Percentiles rank a stretch among this genome's conserved stretches.
phyloP scores from a whole-genome alignment of 2,329 filamentous ascomycete genomes.

The Aureobasidium lini region DNA sequence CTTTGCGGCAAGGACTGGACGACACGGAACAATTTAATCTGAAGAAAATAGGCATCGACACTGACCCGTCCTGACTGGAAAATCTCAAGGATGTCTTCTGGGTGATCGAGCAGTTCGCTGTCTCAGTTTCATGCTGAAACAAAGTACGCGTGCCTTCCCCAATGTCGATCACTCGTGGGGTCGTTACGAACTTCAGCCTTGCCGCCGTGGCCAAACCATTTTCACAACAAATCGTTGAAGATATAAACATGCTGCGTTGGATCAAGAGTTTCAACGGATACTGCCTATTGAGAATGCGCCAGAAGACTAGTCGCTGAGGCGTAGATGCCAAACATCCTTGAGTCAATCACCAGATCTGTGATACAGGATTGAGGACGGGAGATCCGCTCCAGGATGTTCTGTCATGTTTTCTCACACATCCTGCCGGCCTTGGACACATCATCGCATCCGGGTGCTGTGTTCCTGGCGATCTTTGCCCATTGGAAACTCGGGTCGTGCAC shows the following conservation, averaged over 20 bases:
- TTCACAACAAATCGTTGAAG: neutral
- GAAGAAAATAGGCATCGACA: slow-evolving; percentile 11
- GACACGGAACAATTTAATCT: neutral
- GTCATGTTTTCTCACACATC: neutral
- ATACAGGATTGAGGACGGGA: neutral
- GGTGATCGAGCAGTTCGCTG: slow-evolving; percentile 6
- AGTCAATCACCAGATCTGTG: neutral
- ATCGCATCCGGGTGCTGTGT: neutral
- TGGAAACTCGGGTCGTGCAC: slow-evolving; percentile 3
- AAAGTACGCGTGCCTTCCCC: slow-evolving; percentile 1
- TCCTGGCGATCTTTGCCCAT: slow-evolving; percentile 8
- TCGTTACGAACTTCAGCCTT: neutral
- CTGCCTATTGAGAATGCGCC: no score
- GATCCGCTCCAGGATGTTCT: neutral
- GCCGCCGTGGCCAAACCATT: neutral
- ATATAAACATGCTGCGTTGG: neutral
- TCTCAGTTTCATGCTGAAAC: slow-evolving; percentile 1
- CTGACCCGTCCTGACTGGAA: neutral
- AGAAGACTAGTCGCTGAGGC: neutral
- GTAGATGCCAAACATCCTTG: no score
- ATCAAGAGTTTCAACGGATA: no score
- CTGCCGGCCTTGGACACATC: neutral
- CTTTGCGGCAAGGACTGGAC: neutral
- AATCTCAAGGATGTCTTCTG: neutral
- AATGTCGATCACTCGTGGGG: neutral